Evolutionary conservation across 1,284 basidiomycete species (phyloP).

Genomic region (Microbotryum silenes-acaulis): DNA sequence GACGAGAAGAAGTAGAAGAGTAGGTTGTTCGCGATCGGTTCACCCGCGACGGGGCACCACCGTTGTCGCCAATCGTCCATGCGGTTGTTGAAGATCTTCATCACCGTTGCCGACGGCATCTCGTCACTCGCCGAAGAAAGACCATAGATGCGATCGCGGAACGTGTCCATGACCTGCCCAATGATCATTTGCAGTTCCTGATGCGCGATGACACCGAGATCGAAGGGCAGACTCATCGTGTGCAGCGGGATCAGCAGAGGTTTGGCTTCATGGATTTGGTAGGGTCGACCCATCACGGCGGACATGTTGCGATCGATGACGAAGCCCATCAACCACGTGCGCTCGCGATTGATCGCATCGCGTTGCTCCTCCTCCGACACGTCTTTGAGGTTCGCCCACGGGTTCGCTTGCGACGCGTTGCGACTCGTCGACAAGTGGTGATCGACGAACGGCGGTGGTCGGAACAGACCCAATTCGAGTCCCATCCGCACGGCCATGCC

Average conservation of each 20-base stretch:
- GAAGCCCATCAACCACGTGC: slow-evolving; percentile 26
- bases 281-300: slow-evolving; percentile 25
- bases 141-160: slow-evolving; percentile 26
- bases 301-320: slow-evolving; percentile 27
- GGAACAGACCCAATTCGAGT: slow-evolving; percentile 23
- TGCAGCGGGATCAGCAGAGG: slow-evolving; percentile 22
- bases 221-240: slow-evolving; percentile 21
- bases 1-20: slow-evolving; percentile 24
- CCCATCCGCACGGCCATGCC: slow-evolving; percentile 24
- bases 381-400: slow-evolving; percentile 18
- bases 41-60: slow-evolving; percentile 24
- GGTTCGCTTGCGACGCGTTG: slow-evolving; percentile 9
- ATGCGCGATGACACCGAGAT: slow-evolving; percentile 28
- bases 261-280: slow-evolving; percentile 28
- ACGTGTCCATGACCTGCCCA: slow-evolving; percentile 29
- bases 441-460: slow-evolving; percentile 19
- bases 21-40: slow-evolving; percentile 27
- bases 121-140: slow-evolving; percentile 24
- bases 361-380: slow-evolving; percentile 19
- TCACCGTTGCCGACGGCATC: slow-evolving; percentile 23
- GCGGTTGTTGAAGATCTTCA: slow-evolving; percentile 29
- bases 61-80: slow-evolving; percentile 29
- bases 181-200: slow-evolving; percentile 25
- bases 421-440: slow-evolving; percentile 12
- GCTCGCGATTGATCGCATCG: slow-evolving; percentile 24